These are phyloP conservation scores for Neurospora sp. DNA, from an alignment of 495 filamentous ascomycete species.

Conservation along the genomic window DNA sequence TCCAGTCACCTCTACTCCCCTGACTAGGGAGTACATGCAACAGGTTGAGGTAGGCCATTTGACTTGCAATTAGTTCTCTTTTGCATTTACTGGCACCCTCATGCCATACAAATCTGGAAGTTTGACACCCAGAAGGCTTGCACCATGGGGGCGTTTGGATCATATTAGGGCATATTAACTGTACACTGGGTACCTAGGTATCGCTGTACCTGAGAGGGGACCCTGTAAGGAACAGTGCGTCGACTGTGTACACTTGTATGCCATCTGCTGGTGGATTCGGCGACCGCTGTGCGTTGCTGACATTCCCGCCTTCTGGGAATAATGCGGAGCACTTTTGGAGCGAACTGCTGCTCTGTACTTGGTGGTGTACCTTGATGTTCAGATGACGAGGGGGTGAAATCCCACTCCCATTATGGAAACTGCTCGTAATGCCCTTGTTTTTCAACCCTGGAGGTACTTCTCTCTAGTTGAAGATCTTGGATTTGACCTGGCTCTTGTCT, in stretches of 20 bases:
- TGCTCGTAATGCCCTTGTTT: background rate
- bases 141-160: background rate
- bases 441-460: background rate
- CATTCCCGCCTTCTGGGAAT: background rate
- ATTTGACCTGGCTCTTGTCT: background rate
- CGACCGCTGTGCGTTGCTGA: background rate
- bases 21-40: background rate
- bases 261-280: background rate
- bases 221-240: background rate
- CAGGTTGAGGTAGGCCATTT: background rate
- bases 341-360: background rate
- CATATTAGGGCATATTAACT: background rate
- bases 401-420: background rate
- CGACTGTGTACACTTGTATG: background rate
- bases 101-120: background rate
- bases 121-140: background rate
- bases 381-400: background rate
- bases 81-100: background rate
- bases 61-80: background rate
- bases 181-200: background rate
- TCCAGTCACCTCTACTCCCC: background rate
- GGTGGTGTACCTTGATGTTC: background rate
- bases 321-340: background rate
- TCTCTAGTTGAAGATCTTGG: background rate
- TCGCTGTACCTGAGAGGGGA: background rate